Conservation (phyloP, 148 eudicot species). For the Suaeda aralocaspica region DNA sequence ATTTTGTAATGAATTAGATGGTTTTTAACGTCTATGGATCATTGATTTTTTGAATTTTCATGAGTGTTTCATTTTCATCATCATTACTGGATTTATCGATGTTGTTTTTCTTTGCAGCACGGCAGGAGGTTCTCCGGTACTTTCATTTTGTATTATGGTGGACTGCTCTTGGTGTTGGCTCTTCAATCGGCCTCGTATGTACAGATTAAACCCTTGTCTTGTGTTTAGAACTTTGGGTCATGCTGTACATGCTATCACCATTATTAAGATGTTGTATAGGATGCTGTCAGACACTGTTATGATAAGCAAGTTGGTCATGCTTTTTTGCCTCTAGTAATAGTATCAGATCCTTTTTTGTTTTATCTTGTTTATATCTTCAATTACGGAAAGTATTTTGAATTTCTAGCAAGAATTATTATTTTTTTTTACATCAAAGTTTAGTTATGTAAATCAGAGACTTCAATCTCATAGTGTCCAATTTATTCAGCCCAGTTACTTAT, state of each 20-base stretch:
- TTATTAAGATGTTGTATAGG: background rate
- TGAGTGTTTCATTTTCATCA: background rate
- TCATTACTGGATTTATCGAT: slow-evolving; percentile 6
- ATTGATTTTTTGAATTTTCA: background rate
- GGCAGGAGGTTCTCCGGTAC: slow-evolving; percentile 58
- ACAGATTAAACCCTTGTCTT: background rate
- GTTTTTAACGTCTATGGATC: background rate
- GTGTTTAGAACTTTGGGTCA: background rate
- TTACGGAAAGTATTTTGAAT: background rate
- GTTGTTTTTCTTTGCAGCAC: slow-evolving; percentile 56
- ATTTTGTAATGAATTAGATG: background rate
- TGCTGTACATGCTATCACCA: background rate
- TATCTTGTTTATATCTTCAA: background rate
- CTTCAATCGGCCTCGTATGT: slow-evolving; percentile 97
- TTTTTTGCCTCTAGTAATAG: background rate
- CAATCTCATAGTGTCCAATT: background rate
- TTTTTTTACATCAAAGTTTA: too few relatives aligned
- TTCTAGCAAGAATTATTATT: background rate
- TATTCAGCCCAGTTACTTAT: background rate
- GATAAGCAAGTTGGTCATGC: slow-evolving; percentile 2
- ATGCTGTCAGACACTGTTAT: background rate
- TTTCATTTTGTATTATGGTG: slow-evolving; percentile 86
- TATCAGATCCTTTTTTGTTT: background rate
- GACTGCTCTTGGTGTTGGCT: slow-evolving; percentile 95
- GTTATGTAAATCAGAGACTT: background rate